Conservation (phyloP, 768 basidiomycete genomes). For the Hericium coralloides region DNA sequence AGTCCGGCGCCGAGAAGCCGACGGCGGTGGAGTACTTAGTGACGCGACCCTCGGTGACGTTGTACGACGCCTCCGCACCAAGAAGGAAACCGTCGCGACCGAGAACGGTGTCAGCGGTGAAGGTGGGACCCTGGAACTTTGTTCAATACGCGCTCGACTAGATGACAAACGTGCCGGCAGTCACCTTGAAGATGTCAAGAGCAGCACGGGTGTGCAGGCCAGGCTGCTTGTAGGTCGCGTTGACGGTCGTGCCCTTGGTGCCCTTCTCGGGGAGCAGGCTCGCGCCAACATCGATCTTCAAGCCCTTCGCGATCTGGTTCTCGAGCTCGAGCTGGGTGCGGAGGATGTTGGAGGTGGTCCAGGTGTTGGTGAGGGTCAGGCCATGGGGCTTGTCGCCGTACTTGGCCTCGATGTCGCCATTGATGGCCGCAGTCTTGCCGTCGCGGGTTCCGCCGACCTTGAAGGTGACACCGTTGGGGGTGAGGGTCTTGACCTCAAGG, state of each 20-base stretch:
- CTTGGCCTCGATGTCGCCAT: conserved; percentile 93
- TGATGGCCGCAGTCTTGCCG: conserved; percentile 63
- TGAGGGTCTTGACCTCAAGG: conserved; percentile 84
- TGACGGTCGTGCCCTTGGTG: conserved; percentile 75
- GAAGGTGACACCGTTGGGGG: conserved; percentile 87
- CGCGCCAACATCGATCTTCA: conserved; percentile 89
- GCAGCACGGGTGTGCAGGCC: conserved; percentile 85
- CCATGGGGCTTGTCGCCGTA: conserved; percentile 88
- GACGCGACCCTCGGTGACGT: conserved; percentile 88
- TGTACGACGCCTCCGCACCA: conserved; percentile 94
- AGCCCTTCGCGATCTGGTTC: conserved; percentile 93
- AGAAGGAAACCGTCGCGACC: conserved; percentile 97
- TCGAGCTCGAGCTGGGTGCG: conserved; percentile 90
- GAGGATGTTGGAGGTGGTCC: conserved; percentile 93
- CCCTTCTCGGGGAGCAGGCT: conserved; percentile 82
- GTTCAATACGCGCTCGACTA: background rate
- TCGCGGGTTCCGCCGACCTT: conserved; percentile 83
- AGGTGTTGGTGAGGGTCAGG: conserved; percentile 87
- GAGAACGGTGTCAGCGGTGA: conserved; percentile 92
- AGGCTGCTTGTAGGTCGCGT: conserved; percentile 90
- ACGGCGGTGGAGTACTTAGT: conserved; percentile 87
- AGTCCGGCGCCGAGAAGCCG: conserved; percentile 95
- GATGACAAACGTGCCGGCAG: conserved; percentile 11
- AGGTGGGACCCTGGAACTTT: conserved; percentile 74
- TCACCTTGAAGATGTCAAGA: conserved; percentile 91